A percentile compares a stretch with the other conserved stretches of the same genome.
Conservation (phyloP, 371 early-diverging fungal species). For the Mortierella sp. region DNA sequence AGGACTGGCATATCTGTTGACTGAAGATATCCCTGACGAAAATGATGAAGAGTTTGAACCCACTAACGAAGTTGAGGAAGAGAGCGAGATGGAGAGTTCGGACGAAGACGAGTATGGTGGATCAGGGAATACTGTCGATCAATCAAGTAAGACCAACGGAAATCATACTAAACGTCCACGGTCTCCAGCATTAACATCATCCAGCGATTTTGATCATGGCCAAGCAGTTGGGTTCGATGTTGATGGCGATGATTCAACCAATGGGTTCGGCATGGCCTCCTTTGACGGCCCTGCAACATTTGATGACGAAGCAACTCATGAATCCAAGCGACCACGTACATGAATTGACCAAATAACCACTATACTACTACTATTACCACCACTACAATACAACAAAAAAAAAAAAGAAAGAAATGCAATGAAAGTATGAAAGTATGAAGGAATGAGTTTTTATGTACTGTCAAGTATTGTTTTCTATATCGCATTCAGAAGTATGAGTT, state of each 20-base stretch:
- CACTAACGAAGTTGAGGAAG: constrained; percentile 41
- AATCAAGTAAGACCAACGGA: constrained; percentile 1
- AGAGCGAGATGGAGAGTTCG: constrained; percentile 47
- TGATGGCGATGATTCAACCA: constrained; percentile 30
- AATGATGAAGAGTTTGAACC: constrained; percentile 55
- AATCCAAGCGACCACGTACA: constrained; percentile 47
- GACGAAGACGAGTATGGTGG: constrained; percentile 51
- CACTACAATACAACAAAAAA: constrained; percentile 3
- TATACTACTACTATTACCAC: neutral
- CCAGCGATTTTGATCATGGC: constrained; percentile 32
- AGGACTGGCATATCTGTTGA: constrained; percentile 38
- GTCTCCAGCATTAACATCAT: constrained; percentile 21
- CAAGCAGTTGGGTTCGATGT: constrained; percentile 39
- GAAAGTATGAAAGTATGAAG: too few relatives aligned
- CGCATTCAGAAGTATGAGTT: too few relatives aligned
- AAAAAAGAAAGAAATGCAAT: neutral
- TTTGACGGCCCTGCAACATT: constrained; percentile 55
- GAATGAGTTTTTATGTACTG: too few relatives aligned
- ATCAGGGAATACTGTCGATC: neutral
- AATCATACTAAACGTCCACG: constrained; percentile 37
- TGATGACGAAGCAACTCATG: constrained; percentile 48
- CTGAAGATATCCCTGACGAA: constrained; percentile 41
- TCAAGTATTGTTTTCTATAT: too few relatives aligned
- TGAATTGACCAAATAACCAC: constrained; percentile 2
- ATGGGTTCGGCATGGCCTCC: constrained; percentile 47